Evolutionary conservation across 1,139 yeast genomes (phyloP), one percentile per base, ranked within the genome.

Genomic region (Protomyces inundatus): DNA sequence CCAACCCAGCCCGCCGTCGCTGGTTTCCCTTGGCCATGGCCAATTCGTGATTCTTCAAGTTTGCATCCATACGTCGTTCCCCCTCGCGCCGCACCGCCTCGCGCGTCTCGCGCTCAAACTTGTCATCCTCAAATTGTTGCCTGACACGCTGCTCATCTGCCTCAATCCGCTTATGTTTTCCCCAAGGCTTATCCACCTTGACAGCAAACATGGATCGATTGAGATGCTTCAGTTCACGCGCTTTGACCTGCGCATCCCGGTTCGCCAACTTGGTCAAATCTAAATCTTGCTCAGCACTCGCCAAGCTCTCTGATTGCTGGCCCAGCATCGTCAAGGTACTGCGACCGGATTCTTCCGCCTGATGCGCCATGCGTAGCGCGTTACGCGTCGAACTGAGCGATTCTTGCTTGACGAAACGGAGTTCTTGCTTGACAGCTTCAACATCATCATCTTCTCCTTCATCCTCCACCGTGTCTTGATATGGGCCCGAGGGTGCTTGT

Each of bases 281-380:
- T 70, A 93, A 77, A 70, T 85, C 86, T 70, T 84, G 85, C 73
- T 91, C 97, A 23, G 93, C 85, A 71, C 83, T 84, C 73, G 87
- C 88, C 68, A 93, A 78, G 61, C 90, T 79, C 73, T 90, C 97
- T 36, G 64, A 86, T 75, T 95, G 98, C 30, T 93, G 84, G 36
- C 98, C 98, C 64, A 93, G 81, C 84, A 90, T 85, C 35, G 97
- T 97, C 69, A 91, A 77, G 0, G 98, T 87, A 73, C 91, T 90
- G 62, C 90, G 82, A 34, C 96, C 98, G 6, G 91, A 83, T 64
- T 87, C 88, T 74, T 91, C 97, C 0, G 98, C 97, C 70, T 90
- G 95, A 68, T 87, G 87, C 0, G 97, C 96, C 84, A 89, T 84
- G 70, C 87, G 82, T 66, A 93, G 77, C 0, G 97, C 90, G 70